A percentile compares a stretch with the other conserved stretches of the same genome.
Evolutionary conservation across 106 monocot species (phyloP).

Genomic region (Posidonia australis): DNA sequence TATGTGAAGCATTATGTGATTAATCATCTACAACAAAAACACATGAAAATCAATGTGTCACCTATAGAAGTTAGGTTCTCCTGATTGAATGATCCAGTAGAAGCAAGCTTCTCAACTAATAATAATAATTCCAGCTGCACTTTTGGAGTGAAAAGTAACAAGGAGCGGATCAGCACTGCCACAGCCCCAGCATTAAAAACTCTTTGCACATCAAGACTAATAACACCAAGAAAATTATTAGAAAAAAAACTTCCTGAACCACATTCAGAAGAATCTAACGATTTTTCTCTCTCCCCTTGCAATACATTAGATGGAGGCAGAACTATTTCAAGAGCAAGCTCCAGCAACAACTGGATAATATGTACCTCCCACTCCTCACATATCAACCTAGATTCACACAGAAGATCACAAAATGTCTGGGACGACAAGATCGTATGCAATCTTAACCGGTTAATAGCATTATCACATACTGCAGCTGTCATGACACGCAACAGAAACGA

Average conservation of each 20-base stretch:
- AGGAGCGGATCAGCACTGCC: conserved; percentile 69
- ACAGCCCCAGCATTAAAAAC: conserved; percentile 85
- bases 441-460: conserved; percentile 65
- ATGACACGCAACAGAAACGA: conserved; percentile 73
- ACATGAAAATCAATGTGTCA: too few species aligned
- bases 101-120: conserved; percentile 78
- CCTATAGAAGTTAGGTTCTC: conserved; percentile 94
- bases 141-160: conserved; percentile 83
- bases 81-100: conserved; percentile 76
- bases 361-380: conserved; percentile 80
- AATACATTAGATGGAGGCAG: conserved; percentile 55
- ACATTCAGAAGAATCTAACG: conserved; percentile 29
- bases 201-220: conserved; percentile 39
- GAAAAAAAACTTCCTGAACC: conserved; percentile 44
- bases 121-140: conserved; percentile 76
- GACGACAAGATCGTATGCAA: conserved; percentile 75
- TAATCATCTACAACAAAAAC: too few species aligned
- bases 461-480: conserved; percentile 79
- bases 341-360: conserved; percentile 75
- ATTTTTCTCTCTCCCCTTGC: too few species aligned
- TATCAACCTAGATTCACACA: conserved; percentile 79
- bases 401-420: conserved; percentile 81
- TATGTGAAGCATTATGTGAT: too few species aligned
- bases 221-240: conserved; percentile 21
- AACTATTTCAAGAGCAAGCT: conserved; percentile 87